Evolutionary conservation across 768 basidiomycete species (phyloP), one percentile per base, ranked within the genome.

Genomic region (button mushroom (Agaricus bisporus)): DNA sequence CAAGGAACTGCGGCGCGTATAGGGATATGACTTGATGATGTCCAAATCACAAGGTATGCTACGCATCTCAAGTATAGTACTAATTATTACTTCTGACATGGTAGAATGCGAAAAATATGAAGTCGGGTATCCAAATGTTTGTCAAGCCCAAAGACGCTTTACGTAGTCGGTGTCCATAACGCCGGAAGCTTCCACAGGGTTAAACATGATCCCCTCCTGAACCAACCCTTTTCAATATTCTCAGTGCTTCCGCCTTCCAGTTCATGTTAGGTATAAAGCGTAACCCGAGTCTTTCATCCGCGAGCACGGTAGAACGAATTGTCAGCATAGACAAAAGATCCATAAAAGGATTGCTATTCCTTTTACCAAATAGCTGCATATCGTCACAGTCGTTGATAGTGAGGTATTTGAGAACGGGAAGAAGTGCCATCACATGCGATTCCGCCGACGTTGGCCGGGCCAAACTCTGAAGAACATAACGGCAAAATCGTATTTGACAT

Each of bases 291-390:
- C 41, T 18, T 8, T 43, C 38, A 25, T 43, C 18, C 18, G 11
- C 43, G 25, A 51, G 15, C 29, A 41, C 32, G 9, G 48, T 22
- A 26, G 41, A 44, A 36, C 41, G 49, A 36, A 41, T 18, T 22
- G 14, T 41, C 41, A 43, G 32, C 41, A 51, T 51, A 2, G n/a
- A 11, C 32, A 37, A 18, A 14, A 51, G 17, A 28, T 51, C 49
- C 35, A 8, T 35, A 35, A 51, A 51, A 18, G 35, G 41, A 11
- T 32, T 15, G 29, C 49, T 43, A 10, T 26, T 32, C 35, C 43
- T 51, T 11, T 20, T 35, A 41, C 41, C 41, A n/a, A 51, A 51
- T 43, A 42, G 28, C 4, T 51, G 49, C 49, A 51, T 51, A 29
- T 36, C 41, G 29, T 43, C 41, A 14, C 49, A 51, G 20, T 15